phyloP scores from a whole-genome alignment of 352 stramenopile genomes.

The Phytophthora multivora region DNA sequence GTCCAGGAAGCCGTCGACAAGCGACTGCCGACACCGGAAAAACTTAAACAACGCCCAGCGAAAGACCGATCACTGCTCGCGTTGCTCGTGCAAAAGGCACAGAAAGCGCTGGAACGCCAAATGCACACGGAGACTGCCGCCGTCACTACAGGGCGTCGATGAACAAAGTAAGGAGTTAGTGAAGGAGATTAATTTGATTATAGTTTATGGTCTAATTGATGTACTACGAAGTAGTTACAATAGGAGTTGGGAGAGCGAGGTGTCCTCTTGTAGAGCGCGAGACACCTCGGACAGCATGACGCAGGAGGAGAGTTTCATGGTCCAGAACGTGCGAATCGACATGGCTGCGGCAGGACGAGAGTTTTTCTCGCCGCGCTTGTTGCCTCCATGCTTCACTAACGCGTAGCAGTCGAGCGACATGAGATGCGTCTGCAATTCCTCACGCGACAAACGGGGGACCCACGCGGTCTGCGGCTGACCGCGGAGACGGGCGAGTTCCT shows the following conservation, averaged over 20 bases:
- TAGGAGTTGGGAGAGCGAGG: slow-evolving; percentile 38
- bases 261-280: slow-evolving; percentile 51
- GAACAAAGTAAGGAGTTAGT: slow-evolving; percentile 9
- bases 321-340: slow-evolving; percentile 47
- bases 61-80: slow-evolving; percentile 75
- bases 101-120: slow-evolving; percentile 69
- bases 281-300: slow-evolving; percentile 52
- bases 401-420: slow-evolving; percentile 76
- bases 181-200: slow-evolving; percentile 29
- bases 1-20: slow-evolving; percentile 77
- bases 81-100: slow-evolving; percentile 78
- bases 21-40: slow-evolving; percentile 52
- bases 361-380: slow-evolving; percentile 17
- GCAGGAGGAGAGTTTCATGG: slow-evolving; percentile 48
- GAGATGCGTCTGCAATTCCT: slow-evolving; percentile 67
- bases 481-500: slow-evolving; percentile 52
- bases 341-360: slow-evolving; percentile 18
- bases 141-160: slow-evolving; percentile 20
- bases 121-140: slow-evolving; percentile 68
- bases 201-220: slow-evolving; percentile 16
- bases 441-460: slow-evolving; percentile 59
- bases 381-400: slow-evolving; percentile 47
- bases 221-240: slow-evolving; percentile 8
- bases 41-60: slow-evolving; percentile 52
- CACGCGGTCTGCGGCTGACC: slow-evolving; percentile 45